A percentile compares a stretch with the other conserved stretches of the same genome.
Evolutionary conservation across 208 protist species (phyloP).

Genomic region (Crithidia expoeki): DNA sequence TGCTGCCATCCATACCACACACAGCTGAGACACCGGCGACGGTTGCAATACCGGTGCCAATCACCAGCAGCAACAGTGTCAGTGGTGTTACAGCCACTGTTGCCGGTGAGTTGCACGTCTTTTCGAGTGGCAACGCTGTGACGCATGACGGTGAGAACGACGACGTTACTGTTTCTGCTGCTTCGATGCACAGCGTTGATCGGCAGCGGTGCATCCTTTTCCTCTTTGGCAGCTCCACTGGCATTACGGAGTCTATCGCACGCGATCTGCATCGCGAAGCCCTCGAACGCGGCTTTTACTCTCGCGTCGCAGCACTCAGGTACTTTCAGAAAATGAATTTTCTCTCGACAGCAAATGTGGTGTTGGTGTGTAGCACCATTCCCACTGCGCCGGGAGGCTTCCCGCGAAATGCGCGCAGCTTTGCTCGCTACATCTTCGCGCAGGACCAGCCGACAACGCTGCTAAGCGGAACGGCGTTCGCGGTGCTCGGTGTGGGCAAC

Average conservation of each 20-base stretch:
- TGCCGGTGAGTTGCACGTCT: background rate
- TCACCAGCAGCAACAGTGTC: background rate
- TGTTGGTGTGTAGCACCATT: conserved; percentile 63
- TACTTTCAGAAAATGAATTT: conserved; percentile 60
- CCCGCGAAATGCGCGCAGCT: conserved; percentile 56
- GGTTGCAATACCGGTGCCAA: background rate
- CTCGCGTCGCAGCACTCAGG: conserved; percentile 51
- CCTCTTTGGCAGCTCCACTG: conserved; percentile 59
- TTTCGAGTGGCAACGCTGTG: background rate
- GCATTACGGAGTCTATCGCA: conserved; percentile 60
- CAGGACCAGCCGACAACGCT: conserved; percentile 31
- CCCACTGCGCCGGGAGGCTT: conserved; percentile 47
- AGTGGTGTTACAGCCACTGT: background rate
- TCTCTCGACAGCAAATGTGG: conserved; percentile 41
- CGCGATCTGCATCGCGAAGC: conserved; percentile 56
- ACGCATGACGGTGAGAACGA: background rate
- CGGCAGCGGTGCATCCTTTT: conserved; percentile 45
- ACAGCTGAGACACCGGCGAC: background rate
- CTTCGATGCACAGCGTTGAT: background rate
- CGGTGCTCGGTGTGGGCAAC: conserved; percentile 67
- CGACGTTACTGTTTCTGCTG: background rate
- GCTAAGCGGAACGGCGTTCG: conserved; percentile 45
- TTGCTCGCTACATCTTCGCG: conserved; percentile 49
- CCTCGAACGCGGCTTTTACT: conserved; percentile 35
- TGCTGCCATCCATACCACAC: conserved; percentile 7